A percentile compares a stretch with the other conserved stretches of the same genome.
Conservation (phyloP, 2,329 filamentous ascomycete species). For the Reticulascus tulasneorum region DNA sequence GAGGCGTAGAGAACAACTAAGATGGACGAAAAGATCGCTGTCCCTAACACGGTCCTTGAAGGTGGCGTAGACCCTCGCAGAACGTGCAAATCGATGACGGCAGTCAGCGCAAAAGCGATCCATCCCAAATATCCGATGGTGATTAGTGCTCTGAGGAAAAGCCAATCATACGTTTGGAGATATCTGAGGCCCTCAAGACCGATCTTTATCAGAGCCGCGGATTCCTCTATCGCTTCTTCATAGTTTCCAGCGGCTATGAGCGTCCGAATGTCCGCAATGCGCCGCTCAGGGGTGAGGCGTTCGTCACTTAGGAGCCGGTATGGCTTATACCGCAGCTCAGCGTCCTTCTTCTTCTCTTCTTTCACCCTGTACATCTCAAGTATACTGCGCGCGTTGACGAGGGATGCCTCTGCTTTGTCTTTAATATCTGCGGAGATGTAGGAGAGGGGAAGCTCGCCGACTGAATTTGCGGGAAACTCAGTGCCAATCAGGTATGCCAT, state of each 20-base stretch:
- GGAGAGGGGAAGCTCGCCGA: constrained; percentile 83
- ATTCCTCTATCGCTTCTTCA: constrained; percentile 75
- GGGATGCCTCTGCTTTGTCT: constrained; percentile 77
- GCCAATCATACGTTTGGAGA: constrained; percentile 96
- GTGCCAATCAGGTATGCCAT: constrained; percentile 91
- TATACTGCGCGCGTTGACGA: constrained; percentile 82
- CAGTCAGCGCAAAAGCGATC: constrained; percentile 89
- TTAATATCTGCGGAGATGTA: constrained; percentile 69
- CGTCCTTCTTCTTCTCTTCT: constrained; percentile 75
- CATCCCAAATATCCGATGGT: constrained; percentile 90
- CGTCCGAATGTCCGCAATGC: constrained; percentile 62
- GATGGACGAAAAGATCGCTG: constrained; percentile 67
- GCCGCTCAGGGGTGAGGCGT: constrained; percentile 59
- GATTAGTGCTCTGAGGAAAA: constrained; percentile 85
- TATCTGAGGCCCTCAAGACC: constrained; percentile 83
- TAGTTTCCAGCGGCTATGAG: constrained; percentile 64
- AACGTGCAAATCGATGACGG: constrained; percentile 83
- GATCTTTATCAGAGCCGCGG: constrained; percentile 70
- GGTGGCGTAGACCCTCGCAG: constrained; percentile 65
- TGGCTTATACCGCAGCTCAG: constrained; percentile 72
- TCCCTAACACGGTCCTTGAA: constrained; percentile 56
- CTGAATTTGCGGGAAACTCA: constrained; percentile 92
- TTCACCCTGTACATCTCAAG: constrained; percentile 96
- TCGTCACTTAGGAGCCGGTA: constrained; percentile 66
- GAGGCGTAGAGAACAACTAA: constrained; percentile 74